Base-by-base conservation (phyloP, 441 rosid species). In the Capsella rubella region DNA sequence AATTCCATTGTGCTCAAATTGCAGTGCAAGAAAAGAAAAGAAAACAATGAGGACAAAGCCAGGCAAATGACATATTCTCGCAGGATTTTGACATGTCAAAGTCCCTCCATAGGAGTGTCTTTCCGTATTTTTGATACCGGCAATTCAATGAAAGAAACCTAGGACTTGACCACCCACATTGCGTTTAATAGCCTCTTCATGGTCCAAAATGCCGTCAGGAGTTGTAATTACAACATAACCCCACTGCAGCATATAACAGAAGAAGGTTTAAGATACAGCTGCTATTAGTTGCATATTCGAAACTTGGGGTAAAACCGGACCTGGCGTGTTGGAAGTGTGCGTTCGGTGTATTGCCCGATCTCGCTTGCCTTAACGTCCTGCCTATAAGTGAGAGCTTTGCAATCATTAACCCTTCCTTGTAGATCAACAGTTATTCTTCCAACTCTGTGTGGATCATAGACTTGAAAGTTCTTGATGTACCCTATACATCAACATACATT, bases 151-250 rank as follows among this genome's bases (percentile, higher is more conserved):
- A 61, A 95, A 95, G 80, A 84, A 89, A 76, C 99, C 98, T 74
- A 93, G 90, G 78, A 95, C 94, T 63, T 90, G 96, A 75, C 97
- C 98, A 50, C 97, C 99, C 11, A 85, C 92, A 39, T 95, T 92
- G 66, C 87, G 82, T 63, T 53, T 84, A n/a, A 83, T 77, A 56
- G 99, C 98, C 72, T 87, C 95, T 79, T 95, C 99, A 72, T 95
- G 98, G 72, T 95, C 99, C 92, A 95, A 78, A 77, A 95, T 82
- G 55, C 96, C 99, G 47, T 91, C 91, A 2, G 96, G 96, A 69
- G 99, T 91, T 50, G 98, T 87, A 67, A 95, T 76, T 27, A 92
- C 95, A 54, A 92, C 92, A 79, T 88, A 95, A 75, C 98, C 99
- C 97, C 97, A 95, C 99, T 92, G 87, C 67, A 80, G 87, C 67